A percentile compares a stretch with the other conserved stretches of the same genome.
These are phyloP conservation scores for Aspergillus texensis DNA, from an alignment of 2,329 filamentous ascomycete genomes.

Conservation along the genomic window DNA sequence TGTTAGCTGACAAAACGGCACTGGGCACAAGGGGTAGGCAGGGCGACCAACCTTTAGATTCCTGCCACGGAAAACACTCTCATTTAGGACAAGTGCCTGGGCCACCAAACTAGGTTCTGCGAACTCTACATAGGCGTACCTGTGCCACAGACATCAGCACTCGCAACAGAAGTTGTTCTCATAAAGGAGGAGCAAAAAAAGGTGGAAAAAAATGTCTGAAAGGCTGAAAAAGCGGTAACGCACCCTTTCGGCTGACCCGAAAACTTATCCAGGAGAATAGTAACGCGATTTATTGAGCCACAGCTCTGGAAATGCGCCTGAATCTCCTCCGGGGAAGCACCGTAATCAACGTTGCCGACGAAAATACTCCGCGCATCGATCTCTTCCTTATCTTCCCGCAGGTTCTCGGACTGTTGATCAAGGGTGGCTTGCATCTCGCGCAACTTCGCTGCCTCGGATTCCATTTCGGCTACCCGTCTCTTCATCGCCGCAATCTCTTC, in stretches of 20 bases:
- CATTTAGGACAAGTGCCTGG: conserved; percentile 91
- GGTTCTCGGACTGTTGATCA: conserved; percentile 79
- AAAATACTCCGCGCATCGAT: conserved; percentile 95
- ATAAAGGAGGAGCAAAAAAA: background rate
- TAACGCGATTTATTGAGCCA: conserved; percentile 96
- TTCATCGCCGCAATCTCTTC: conserved; percentile 89
- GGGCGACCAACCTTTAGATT: conserved; percentile 78
- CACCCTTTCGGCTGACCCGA: conserved; percentile 99
- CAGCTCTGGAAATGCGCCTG: conserved; percentile 98
- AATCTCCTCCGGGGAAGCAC: conserved; percentile 94
- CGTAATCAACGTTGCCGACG: conserved; percentile 98
- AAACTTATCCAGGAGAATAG: conserved; percentile 96
- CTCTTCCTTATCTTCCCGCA: conserved; percentile 92
- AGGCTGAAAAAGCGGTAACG: conserved; percentile 40
- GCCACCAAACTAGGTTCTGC: conserved; percentile 90
- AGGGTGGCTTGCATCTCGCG: conserved; percentile 84
- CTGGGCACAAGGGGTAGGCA: background rate
- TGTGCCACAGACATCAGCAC: conserved; percentile 46
- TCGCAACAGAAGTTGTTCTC: background rate
- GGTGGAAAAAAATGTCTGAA: no score
- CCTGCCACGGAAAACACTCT: conserved; percentile 91
- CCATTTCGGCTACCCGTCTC: conserved; percentile 83
- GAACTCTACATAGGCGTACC: conserved; percentile 99
- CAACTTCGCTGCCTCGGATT: conserved; percentile 82
- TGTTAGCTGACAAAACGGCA: conserved; percentile 22